phyloP scores from a whole-genome alignment of 2,329 filamentous ascomycete genomes.

The Setomelanomma holmii region DNA sequence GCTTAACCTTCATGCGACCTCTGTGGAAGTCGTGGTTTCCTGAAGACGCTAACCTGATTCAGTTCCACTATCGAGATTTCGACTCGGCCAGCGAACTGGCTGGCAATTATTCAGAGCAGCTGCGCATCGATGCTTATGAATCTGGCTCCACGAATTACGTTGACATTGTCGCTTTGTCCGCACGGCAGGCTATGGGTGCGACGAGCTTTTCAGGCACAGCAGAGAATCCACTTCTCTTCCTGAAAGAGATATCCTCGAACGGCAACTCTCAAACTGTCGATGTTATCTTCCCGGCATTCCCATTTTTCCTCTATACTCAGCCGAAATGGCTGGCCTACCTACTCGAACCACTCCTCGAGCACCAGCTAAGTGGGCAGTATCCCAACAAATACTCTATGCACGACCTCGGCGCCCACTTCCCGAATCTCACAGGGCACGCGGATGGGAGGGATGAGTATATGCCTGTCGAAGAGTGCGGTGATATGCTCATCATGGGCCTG shows the following conservation, averaged over 20 bases:
- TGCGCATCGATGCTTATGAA: constrained; percentile 73
- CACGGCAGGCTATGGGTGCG: constrained; percentile 80
- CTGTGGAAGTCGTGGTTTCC: constrained; percentile 80
- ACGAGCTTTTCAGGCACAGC: constrained; percentile 76
- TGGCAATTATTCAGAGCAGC: constrained; percentile 74
- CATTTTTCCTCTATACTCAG: constrained; percentile 87
- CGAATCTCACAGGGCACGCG: constrained; percentile 77
- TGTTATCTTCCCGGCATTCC: constrained; percentile 85
- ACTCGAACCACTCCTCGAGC: constrained; percentile 79
- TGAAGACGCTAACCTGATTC: constrained; percentile 67
- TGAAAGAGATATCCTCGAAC: constrained; percentile 87
- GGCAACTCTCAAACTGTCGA: constrained; percentile 87
- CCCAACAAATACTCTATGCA: constrained; percentile 84
- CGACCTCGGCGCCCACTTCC: constrained; percentile 75
- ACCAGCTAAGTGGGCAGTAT: constrained; percentile 82
- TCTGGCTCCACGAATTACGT: constrained; percentile 78
- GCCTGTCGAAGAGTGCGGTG: constrained; percentile 79
- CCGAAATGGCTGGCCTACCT: constrained; percentile 81
- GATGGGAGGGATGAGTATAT: constrained; percentile 76
- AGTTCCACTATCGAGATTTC: constrained; percentile 80
- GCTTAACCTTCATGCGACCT: constrained; percentile 78
- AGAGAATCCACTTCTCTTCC: constrained; percentile 75
- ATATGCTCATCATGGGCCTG: constrained; percentile 84
- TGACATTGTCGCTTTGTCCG: constrained; percentile 78
- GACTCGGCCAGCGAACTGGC: constrained; percentile 68